Percentiles rank a stretch among this genome's conserved stretches.
phyloP scores from a whole-genome alignment of 163 green algal genomes.

The Scenedesmus sp. region DNA sequence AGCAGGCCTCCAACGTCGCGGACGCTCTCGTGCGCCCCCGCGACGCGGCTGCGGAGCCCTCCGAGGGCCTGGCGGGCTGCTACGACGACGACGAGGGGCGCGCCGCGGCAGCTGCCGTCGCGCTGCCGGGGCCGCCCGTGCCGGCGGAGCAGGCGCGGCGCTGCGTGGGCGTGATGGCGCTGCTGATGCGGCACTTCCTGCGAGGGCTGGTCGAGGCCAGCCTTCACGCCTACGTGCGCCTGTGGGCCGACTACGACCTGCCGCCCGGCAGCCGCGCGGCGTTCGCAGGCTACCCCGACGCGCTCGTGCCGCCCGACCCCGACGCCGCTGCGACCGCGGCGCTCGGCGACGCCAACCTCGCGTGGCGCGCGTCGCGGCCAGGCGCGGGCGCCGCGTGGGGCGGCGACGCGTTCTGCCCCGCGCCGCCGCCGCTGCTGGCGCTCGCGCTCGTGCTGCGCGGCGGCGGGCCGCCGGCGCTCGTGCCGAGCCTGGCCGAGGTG shows the following conservation, averaged over 20 bases:
- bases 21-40: conserved; percentile 30
- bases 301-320: conserved; percentile 1
- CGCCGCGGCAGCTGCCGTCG: neutral
- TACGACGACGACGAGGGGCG: conserved; percentile 6
- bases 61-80: neutral
- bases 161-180: conserved; percentile 66
- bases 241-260: conserved; percentile 65
- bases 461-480: conserved; percentile 18
- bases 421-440: conserved; percentile 65
- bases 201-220: conserved; percentile 60
- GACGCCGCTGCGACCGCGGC: conserved; percentile 10
- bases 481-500: conserved; percentile 51
- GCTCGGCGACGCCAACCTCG: conserved; percentile 34
- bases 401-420: conserved; percentile 62
- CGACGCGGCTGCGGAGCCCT: neutral
- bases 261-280: conserved; percentile 36
- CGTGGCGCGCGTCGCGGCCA: conserved; percentile 10
- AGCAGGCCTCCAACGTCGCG: conserved; percentile 25
- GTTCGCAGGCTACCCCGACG: conserved; percentile 36
- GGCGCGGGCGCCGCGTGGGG: conserved; percentile 56
- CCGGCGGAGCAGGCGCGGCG: neutral
- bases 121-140: conserved; percentile 12
- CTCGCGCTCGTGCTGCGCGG: conserved; percentile 54
- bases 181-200: conserved; percentile 76
- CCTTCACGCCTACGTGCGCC: conserved; percentile 50